Base-by-base conservation (phyloP, 2,329 filamentous ascomycete genomes). In the Xylariaceae sp. region DNA sequence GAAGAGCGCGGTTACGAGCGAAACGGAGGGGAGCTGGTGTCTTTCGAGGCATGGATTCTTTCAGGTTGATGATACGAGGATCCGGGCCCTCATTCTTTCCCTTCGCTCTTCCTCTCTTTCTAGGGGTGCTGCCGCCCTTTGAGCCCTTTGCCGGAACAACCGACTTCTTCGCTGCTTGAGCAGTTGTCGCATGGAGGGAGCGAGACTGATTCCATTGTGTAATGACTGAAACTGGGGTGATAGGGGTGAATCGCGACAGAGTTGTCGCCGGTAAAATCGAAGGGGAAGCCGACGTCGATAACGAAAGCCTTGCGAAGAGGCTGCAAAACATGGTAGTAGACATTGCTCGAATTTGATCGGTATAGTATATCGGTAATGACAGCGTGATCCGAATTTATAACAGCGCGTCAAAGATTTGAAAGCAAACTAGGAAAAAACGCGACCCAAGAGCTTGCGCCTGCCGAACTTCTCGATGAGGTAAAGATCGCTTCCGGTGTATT, bases 1-100 rank as follows among this genome's bases (percentile, higher is more conserved):
- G 90, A 65, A 99, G 86, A 75, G 86, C 84, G 58, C 94, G 87
- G 75, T 88, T 89, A 68, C 93, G 91, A 47, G 86, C 91, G 83
- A 97, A 92, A 69, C 91, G 88, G 65, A 99, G 84, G 0, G 94
- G 92, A 0, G 83, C 77, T 4, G 82, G 82, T 0, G 79, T 77
- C n/a, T 72, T 73, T 35, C 78, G 78, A 66, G 80, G 79, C 73
- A 80, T 78, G 63, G 80, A 78, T 55, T 74, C 69, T 59, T 75
- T 76, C 60, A 82, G 73, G 60, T 76, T 77, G 53, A 71, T 64
- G 67, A 82, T 75, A 64, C 77, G 76, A n/a, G 67, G 64, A 67
- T 74, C 76, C 60, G 75, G 75, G 53, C 74, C 58, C 1, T 56
- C 75, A 30, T 53, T 65, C 61, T 63, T 73, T 74, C 47, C 55